phyloP scores from a whole-genome alignment of 805 yeast species.

The Vanderwaltozyma yarrowii region DNA sequence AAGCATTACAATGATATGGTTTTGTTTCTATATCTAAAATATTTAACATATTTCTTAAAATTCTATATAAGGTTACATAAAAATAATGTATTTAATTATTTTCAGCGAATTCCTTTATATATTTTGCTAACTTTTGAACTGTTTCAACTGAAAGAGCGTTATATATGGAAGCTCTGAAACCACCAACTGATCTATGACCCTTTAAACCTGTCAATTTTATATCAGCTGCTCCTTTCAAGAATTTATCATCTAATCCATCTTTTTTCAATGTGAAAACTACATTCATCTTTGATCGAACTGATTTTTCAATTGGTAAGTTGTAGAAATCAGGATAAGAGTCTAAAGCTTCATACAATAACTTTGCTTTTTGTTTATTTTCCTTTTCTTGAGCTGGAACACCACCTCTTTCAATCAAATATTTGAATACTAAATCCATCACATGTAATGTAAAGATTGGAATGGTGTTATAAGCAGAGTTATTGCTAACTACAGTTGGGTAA shows the following conservation, averaged over 20 bases:
- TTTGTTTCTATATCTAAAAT: not conserved
- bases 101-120: conserved; percentile 50
- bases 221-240: conserved; percentile 56
- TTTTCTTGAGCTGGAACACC: conserved; percentile 58
- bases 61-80: too few species aligned
- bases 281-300: conserved; percentile 79
- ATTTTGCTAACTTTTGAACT: conserved; percentile 46
- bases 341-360: conserved; percentile 50
- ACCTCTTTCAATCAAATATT: conserved; percentile 52
- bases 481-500: conserved; percentile 73
- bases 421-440: conserved; percentile 69
- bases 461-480: conserved; percentile 92
- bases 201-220: conserved; percentile 64
- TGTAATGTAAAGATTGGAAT: conserved; percentile 89
- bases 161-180: conserved; percentile 87
- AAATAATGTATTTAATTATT: conserved; percentile 13
- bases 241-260: conserved; percentile 55
- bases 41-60: too few species aligned
- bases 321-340: conserved; percentile 58
- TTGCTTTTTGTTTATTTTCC: conserved; percentile 53
- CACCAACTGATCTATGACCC: conserved; percentile 97
- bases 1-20: conserved; percentile 8
- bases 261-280: conserved; percentile 73
- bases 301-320: conserved; percentile 52
- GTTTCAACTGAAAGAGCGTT: conserved; percentile 69